Percentiles rank a stretch among this genome's conserved stretches.
phyloP scores from a whole-genome alignment of 495 filamentous ascomycete species.

The Pyronema domesticum region DNA sequence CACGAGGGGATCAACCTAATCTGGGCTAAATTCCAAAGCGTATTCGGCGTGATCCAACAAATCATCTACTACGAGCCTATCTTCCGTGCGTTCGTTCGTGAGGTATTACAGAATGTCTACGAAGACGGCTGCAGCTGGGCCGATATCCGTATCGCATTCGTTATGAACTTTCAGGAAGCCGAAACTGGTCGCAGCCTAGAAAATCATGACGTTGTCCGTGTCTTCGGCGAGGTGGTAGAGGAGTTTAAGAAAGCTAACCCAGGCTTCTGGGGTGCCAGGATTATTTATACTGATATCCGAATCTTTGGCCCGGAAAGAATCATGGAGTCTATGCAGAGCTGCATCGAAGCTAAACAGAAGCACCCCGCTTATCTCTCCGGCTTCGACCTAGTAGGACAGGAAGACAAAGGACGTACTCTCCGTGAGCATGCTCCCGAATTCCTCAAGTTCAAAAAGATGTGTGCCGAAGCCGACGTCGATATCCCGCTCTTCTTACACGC shows the following conservation, averaged over 20 bases:
- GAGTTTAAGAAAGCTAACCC: constrained; percentile 48
- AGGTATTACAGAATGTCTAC: constrained; percentile 46
- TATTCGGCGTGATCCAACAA: constrained; percentile 50
- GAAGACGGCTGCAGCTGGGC: constrained; percentile 69
- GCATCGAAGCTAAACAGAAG: constrained; percentile 58
- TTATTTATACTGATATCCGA: constrained; percentile 74
- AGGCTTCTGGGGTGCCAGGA: constrained; percentile 63
- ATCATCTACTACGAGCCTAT: constrained; percentile 84
- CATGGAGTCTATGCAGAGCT: constrained; percentile 63
- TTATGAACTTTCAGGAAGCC: constrained; percentile 14
- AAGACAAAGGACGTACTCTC: constrained; percentile 58
- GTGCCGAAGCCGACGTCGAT: constrained; percentile 55
- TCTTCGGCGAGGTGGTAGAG: constrained; percentile 62
- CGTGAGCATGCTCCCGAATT: constrained; percentile 61
- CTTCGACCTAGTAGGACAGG: constrained; percentile 76
- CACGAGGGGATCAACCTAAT: constrained; percentile 63
- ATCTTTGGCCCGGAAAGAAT: constrained; percentile 43
- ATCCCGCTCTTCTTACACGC: constrained; percentile 97
- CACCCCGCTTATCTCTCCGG: constrained; percentile 69
- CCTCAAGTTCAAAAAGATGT: constrained; percentile 82
- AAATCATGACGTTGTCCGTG: constrained; percentile 43
- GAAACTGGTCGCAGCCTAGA: constrained; percentile 13
- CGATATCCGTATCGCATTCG: constrained; percentile 34
- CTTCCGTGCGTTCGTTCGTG: constrained; percentile 46
- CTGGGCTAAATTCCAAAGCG: constrained; percentile 57